phyloP scores from a whole-genome alignment of 225 moss, liverwort and hornwort genomes.

The Anthoceros angustus region DNA sequence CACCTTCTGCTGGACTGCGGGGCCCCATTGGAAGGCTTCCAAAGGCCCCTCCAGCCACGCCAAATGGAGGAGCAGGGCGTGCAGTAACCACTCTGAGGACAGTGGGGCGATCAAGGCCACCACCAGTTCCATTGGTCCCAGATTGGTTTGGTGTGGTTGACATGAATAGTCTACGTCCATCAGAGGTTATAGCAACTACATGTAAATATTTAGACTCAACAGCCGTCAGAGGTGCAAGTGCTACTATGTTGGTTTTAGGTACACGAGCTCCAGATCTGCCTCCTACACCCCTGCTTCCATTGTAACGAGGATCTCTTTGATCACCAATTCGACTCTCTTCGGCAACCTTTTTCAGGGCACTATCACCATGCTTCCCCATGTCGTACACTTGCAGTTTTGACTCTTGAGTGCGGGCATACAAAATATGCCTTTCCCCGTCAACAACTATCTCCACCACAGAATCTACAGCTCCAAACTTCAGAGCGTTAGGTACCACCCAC shows the following conservation, averaged over 20 bases:
- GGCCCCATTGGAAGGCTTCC: conserved; percentile 36
- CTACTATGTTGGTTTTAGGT: conserved; percentile 60
- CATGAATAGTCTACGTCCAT: conserved; percentile 92
- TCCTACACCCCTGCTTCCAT: conserved; percentile 37
- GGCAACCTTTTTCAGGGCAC: conserved; percentile 64
- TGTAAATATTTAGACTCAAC: conserved; percentile 96
- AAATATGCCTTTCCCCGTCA: conserved; percentile 79
- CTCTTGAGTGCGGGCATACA: conserved; percentile 91
- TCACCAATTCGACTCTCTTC: conserved; percentile 95
- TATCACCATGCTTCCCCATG: conserved; percentile 64
- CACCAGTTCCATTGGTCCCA: conserved; percentile 33
- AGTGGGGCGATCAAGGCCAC: conserved; percentile 53
- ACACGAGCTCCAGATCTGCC: conserved; percentile 27
- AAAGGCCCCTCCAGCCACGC: conserved; percentile 39
- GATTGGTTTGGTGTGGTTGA: conserved; percentile 59
- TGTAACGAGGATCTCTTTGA: conserved; percentile 67
- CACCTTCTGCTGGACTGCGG: conserved; percentile 57
- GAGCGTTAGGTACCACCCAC: conserved; percentile 97
- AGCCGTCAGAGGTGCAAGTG: conserved; percentile 61
- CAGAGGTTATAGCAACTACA: conserved; percentile 76
- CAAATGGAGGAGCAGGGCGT: conserved; percentile 74
- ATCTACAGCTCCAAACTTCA: conserved; percentile 98
- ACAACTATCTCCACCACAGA: conserved; percentile 81
- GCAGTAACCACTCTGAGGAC: conserved; percentile 88
- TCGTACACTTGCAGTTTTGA: conserved; percentile 93